Conservation (phyloP, 192 early-diverging fungal species). For the Rhizoclosmatium sp. region DNA sequence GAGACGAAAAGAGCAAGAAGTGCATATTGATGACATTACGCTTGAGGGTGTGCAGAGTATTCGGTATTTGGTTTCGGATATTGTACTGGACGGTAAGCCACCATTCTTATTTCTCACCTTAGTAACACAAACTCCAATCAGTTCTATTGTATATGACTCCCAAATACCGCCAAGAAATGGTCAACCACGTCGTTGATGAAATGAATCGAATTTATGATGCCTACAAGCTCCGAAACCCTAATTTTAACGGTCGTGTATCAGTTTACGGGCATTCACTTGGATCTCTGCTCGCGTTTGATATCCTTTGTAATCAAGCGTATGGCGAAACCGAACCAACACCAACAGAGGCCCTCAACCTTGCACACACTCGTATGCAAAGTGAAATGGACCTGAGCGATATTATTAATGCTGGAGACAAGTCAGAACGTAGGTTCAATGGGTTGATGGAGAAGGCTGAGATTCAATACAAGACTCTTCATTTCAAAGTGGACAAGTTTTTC, state of each 20-base stretch:
- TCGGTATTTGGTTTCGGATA: constrained; percentile 81
- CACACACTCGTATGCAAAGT: constrained; percentile 9
- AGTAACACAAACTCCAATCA: constrained; percentile 28
- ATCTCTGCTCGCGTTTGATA: constrained; percentile 79
- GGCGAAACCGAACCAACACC: constrained; percentile 21
- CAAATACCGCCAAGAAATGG: constrained; percentile 81
- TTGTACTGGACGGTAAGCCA: constrained; percentile 78
- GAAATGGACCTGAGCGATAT: constrained; percentile 60
- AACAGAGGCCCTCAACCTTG: not conserved
- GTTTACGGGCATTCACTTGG: constrained; percentile 85
- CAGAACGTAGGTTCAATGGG: constrained; percentile 36
- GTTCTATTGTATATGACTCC: constrained; percentile 89
- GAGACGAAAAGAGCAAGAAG: constrained; percentile 60
- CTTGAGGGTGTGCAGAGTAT: constrained; percentile 84
- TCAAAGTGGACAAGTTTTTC: constrained; percentile 79
- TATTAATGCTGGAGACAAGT: constrained; percentile 29
- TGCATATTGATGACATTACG: constrained; percentile 78
- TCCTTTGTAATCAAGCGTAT: constrained; percentile 69
- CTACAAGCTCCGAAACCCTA: constrained; percentile 76
- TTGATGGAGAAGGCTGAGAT: constrained; percentile 49
- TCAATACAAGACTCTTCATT: constrained; percentile 60
- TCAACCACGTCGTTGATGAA: constrained; percentile 76
- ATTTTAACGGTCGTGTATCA: constrained; percentile 80
- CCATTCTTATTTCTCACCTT: constrained; percentile 26
- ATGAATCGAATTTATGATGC: constrained; percentile 78